A percentile compares a stretch with the other conserved stretches of the same genome.
These are phyloP conservation scores for Starmera quercuum DNA, from an alignment of 805 yeast species.

Conservation along the genomic window DNA sequence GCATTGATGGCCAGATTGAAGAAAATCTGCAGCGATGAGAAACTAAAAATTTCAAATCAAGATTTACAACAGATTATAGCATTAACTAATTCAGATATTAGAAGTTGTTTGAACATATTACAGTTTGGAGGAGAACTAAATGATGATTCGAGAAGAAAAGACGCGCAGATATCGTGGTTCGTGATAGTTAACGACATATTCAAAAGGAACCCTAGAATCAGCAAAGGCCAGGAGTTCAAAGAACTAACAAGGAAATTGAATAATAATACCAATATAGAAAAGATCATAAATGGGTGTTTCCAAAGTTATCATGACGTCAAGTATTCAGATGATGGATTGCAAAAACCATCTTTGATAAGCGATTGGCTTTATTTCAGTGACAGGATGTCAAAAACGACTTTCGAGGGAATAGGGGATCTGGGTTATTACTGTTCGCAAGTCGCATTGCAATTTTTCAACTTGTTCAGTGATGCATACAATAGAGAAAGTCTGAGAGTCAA, in stretches of 20 bases:
- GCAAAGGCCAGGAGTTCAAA: conserved; percentile 40
- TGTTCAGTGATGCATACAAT: conserved; percentile 55
- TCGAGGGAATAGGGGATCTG: conserved; percentile 37
- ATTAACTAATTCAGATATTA: conserved; percentile 70
- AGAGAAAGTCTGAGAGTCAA: conserved; percentile 22
- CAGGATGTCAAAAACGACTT: conserved; percentile 33
- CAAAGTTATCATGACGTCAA: conserved; percentile 52
- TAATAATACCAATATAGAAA: conserved; percentile 47
- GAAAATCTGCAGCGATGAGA: conserved; percentile 50
- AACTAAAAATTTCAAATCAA: conserved; percentile 37
- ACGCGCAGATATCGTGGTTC: conserved; percentile 60
- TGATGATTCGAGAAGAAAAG: conserved; percentile 37
- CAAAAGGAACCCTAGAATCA: conserved; percentile 36
- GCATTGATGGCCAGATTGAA: conserved; percentile 39
- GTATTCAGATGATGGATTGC: conserved; percentile 55
- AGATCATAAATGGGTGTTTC: conserved; percentile 66
- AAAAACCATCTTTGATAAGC: conserved; percentile 51
- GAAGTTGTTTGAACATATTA: conserved; percentile 77
- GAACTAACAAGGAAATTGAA: conserved; percentile 39
- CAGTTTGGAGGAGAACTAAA: conserved; percentile 44
- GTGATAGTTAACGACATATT: conserved; percentile 56
- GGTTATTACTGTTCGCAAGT: conserved; percentile 48
- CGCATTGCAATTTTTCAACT: conserved; percentile 52
- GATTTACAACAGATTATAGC: conserved; percentile 59
- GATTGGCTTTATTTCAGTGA: conserved; percentile 81